phyloP scores from a whole-genome alignment of 148 eudicot species.

The Nepenthes mirabilis region DNA sequence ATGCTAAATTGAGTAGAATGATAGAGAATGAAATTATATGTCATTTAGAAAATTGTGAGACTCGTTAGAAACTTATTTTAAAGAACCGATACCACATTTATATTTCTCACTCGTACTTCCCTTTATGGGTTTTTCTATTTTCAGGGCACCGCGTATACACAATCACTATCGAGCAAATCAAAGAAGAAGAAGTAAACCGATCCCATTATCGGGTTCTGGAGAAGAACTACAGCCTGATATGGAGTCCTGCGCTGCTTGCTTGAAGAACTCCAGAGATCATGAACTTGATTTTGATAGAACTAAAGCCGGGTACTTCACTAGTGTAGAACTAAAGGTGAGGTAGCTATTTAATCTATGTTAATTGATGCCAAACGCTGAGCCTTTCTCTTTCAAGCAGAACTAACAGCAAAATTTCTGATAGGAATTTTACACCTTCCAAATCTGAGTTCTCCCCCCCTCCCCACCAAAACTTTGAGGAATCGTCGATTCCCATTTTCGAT shows the following conservation, averaged over 20 bases:
- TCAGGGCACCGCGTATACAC: slow-evolving; percentile 85
- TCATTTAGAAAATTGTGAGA: too few species aligned
- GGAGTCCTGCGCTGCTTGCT: slow-evolving; percentile 2
- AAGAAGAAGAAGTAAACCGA: slow-evolving; percentile 77
- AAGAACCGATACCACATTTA: too few species aligned
- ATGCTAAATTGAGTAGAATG: too few species aligned
- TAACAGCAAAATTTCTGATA: background rate
- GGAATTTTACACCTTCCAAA: background rate
- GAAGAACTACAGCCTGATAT: slow-evolving; percentile 15
- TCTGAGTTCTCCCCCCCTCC: background rate
- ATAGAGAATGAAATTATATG: too few species aligned
- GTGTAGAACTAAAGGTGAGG: background rate
- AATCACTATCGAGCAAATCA: slow-evolving; percentile 53
- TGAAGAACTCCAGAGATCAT: background rate
- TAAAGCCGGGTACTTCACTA: background rate
- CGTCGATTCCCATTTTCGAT: too few species aligned
- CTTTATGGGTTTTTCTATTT: background rate
- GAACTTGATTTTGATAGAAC: background rate
- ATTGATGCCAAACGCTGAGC: slow-evolving; percentile 4
- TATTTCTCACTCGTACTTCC: too few species aligned
- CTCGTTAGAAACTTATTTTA: too few species aligned
- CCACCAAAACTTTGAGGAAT: too few species aligned
- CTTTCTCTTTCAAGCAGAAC: background rate
- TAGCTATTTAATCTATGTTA: background rate
- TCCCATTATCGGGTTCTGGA: background rate